Percentiles rank a stretch among this genome's conserved stretches.
Evolutionary conservation across 306 rosid species (phyloP).

Genomic region (Ormosia semicastrata): DNA sequence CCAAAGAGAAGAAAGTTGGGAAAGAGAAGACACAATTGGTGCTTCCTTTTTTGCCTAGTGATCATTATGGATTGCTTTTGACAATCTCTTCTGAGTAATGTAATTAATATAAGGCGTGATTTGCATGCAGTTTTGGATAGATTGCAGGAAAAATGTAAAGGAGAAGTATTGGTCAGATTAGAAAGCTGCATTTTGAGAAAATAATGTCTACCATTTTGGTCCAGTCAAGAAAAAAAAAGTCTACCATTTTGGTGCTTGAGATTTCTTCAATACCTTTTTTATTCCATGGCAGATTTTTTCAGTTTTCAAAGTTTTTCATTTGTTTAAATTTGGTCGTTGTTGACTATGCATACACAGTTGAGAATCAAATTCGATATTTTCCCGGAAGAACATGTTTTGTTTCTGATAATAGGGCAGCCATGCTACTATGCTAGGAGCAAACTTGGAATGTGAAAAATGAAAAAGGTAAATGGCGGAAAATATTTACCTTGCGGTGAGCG

Average conservation of each 20-base stretch:
- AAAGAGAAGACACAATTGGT: constrained; percentile 61
- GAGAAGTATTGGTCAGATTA: background rate
- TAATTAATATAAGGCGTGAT: constrained; percentile 24
- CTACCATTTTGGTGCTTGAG: background rate
- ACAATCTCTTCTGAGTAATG: constrained; percentile 47
- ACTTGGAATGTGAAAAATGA: no score
- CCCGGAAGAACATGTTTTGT: background rate
- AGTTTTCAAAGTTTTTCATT: background rate
- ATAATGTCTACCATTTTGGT: background rate
- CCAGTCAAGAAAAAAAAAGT: no score
- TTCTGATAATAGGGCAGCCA: no score
- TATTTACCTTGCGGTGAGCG: constrained; percentile 1
- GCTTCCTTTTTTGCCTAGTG: constrained; percentile 92
- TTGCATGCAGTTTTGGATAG: constrained; percentile 49
- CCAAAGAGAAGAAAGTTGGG: constrained; percentile 76
- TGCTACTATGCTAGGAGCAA: no score
- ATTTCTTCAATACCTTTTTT: background rate
- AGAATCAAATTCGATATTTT: no score
- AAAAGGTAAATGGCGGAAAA: no score
- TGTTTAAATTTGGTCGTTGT: background rate
- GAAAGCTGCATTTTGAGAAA: background rate
- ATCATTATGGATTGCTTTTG: constrained; percentile 87
- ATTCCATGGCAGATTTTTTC: background rate
- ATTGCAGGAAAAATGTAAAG: background rate
- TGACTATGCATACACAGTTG: no score